Base-by-base conservation (phyloP, 805 yeast species). In the Tetrapisispora namnaoensis region DNA sequence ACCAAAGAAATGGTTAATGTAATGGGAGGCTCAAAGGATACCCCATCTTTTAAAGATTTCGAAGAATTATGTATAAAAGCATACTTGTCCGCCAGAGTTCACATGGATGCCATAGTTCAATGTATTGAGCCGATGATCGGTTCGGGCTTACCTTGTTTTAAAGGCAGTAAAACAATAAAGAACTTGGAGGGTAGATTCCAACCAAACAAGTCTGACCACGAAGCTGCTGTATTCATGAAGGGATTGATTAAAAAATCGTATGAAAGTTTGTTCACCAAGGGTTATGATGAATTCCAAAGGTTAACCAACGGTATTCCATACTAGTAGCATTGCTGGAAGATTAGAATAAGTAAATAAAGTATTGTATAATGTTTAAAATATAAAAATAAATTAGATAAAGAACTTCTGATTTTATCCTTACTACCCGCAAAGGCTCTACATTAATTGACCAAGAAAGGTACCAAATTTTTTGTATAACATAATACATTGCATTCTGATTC, bases 291-390 rank as follows among this genome's bases (percentile, higher is more conserved):
- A 70, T 93, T 93, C 80, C 99, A 93, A 69, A 75, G 95, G 60
- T 66, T 93, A 55, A 93, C 99, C 36, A 93, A 93, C 60, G 99
- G 99, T 50, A 93, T 93, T 65, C 99, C 99, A 17, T 91, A 90
- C 61, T 90, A 28, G 18, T 17, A 4, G 3, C 6, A 32, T 32
- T 32, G 11, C 8, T 6, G 28, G 8, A 24, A 6, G 4, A 24
- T 24, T 8, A 24, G 28, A 24, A 17, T 6, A 18, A 16, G 4
- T 9, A 9, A 13, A 13, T 16, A 36, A n/a, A 16, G 4, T 36
- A 36, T 17, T 36, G 9, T 17, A 17, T 18, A 18, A 36, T 10
- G 4, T 10, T 32, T 32, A 32, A 32, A 37, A 20, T 5, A 16
- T 17, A 37, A n/a, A 3, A 37, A 37, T 17, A 36, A 36, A n/a